These are phyloP conservation scores for Parachaetomium inaequale DNA, from an alignment of 495 filamentous ascomycete species.

Conservation along the genomic window DNA sequence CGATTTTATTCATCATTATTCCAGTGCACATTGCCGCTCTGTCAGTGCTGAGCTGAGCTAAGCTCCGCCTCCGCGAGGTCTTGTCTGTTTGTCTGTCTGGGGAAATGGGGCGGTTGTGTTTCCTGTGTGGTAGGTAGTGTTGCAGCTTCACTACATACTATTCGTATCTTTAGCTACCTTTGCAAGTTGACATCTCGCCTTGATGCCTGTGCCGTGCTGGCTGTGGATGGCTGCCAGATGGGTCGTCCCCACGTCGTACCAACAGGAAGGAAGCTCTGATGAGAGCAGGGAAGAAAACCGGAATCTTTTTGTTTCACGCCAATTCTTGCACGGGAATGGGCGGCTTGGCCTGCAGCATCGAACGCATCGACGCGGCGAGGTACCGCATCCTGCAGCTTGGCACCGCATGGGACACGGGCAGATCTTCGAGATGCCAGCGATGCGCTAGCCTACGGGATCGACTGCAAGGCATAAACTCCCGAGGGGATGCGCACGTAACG, in stretches of 20 bases:
- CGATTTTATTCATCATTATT: too few relatives aligned
- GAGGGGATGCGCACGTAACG: neutral
- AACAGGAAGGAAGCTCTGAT: neutral
- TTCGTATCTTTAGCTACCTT: too few relatives aligned
- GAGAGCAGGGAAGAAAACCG: neutral
- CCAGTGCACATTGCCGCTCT: neutral
- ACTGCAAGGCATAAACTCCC: neutral
- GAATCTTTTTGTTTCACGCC: neutral
- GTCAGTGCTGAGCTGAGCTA: neutral
- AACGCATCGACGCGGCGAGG: neutral
- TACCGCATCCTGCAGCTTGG: neutral
- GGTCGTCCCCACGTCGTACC: neutral
- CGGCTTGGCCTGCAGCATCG: conserved; percentile 7
- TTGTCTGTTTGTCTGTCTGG: neutral
- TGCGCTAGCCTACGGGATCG: neutral
- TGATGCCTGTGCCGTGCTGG: neutral
- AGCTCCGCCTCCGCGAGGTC: neutral
- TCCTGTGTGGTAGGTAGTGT: too few relatives aligned
- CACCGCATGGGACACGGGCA: neutral
- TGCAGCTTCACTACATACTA: too few relatives aligned
- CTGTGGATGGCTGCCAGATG: neutral
- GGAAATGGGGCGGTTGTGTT: too few relatives aligned
- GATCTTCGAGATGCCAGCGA: neutral
- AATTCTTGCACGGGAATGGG: neutral
- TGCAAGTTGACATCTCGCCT: neutral